Percentiles rank a stretch among this genome's conserved stretches.
Conservation (phyloP, 1,284 basidiomycete genomes). For the Peniophora sp. region DNA sequence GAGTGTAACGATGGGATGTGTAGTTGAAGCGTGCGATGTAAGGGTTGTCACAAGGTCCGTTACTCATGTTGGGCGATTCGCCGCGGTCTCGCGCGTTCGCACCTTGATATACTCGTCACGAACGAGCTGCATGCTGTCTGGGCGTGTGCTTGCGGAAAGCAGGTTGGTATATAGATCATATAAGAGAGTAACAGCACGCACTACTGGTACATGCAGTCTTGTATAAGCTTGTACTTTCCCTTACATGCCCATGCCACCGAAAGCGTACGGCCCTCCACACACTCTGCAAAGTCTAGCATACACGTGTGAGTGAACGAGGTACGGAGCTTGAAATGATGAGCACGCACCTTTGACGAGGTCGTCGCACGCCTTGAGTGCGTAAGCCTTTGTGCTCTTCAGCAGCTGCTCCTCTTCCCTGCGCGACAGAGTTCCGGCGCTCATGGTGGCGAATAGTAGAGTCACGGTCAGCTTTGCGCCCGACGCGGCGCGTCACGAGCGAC, state of each 20-base stretch:
- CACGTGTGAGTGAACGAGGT: slow-evolving; percentile 1
- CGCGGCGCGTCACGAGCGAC: background rate
- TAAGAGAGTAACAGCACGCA: slow-evolving; percentile 30
- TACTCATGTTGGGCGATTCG: too few relatives aligned
- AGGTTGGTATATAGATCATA: background rate
- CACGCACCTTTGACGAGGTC: slow-evolving; percentile 61
- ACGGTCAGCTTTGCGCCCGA: slow-evolving; percentile 1
- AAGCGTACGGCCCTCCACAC: slow-evolving; percentile 73
- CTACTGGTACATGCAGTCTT: slow-evolving; percentile 80
- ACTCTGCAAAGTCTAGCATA: slow-evolving; percentile 71
- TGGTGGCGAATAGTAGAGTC: slow-evolving; percentile 19
- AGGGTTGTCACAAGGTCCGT: too few relatives aligned
- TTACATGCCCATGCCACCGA: slow-evolving; percentile 82
- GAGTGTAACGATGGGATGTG: too few relatives aligned
- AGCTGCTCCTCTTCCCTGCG: slow-evolving; percentile 84
- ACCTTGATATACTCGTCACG: slow-evolving; percentile 68
- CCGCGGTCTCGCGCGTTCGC: slow-evolving; percentile 26
- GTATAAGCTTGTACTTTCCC: slow-evolving; percentile 59
- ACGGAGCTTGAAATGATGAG: slow-evolving; percentile 1
- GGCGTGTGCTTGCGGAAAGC: slow-evolving; percentile 44
- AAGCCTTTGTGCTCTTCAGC: slow-evolving; percentile 72
- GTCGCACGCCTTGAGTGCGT: slow-evolving; percentile 77
- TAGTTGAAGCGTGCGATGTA: too few relatives aligned
- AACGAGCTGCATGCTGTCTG: slow-evolving; percentile 64
- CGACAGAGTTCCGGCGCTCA: slow-evolving; percentile 71